These are phyloP conservation scores for Dillenia suffruticosa DNA, from an alignment of 164 flowering plant species.

Conservation along the genomic window DNA sequence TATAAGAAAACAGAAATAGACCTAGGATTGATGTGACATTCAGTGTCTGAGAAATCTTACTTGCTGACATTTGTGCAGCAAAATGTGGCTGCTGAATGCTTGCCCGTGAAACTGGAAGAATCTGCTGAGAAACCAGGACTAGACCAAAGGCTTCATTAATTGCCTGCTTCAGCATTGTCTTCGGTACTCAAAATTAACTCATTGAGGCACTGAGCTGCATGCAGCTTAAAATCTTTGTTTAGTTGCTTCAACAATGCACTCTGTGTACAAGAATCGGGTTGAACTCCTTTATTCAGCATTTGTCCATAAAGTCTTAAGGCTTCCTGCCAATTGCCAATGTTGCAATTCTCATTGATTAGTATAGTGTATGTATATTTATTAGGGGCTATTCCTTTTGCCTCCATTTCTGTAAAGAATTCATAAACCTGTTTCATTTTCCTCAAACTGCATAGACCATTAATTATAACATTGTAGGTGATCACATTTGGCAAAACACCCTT, in stretches of 20 bases:
- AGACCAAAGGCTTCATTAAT: too few relatives aligned
- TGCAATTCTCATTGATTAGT: constrained; percentile 50
- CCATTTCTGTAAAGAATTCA: constrained; percentile 44
- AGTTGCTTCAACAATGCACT: constrained; percentile 45
- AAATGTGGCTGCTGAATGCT: too few relatives aligned
- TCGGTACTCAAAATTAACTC: constrained; percentile 16
- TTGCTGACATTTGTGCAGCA: too few relatives aligned
- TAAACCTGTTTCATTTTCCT: constrained; percentile 46
- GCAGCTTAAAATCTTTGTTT: constrained; percentile 23
- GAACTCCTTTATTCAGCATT: constrained; percentile 55
- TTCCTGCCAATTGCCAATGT: constrained; percentile 46
- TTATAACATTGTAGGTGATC: constrained; percentile 64
- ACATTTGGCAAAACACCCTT: constrained; percentile 56
- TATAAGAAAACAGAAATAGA: too few relatives aligned
- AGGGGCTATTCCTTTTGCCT: constrained; percentile 42
- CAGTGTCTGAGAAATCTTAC: too few relatives aligned
- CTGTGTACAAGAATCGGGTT: constrained; percentile 58
- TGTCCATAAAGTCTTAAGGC: constrained; percentile 52
- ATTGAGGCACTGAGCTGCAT: constrained; percentile 36
- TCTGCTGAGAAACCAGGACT: too few relatives aligned
- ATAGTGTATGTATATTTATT: constrained; percentile 71
- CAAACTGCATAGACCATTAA: constrained; percentile 59
- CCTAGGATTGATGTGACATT: too few relatives aligned
- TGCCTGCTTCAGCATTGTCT: too few relatives aligned
- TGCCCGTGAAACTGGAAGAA: too few relatives aligned